Base-by-base conservation (phyloP, 1,284 basidiomycete genomes). In the Inonotus obliquus region DNA sequence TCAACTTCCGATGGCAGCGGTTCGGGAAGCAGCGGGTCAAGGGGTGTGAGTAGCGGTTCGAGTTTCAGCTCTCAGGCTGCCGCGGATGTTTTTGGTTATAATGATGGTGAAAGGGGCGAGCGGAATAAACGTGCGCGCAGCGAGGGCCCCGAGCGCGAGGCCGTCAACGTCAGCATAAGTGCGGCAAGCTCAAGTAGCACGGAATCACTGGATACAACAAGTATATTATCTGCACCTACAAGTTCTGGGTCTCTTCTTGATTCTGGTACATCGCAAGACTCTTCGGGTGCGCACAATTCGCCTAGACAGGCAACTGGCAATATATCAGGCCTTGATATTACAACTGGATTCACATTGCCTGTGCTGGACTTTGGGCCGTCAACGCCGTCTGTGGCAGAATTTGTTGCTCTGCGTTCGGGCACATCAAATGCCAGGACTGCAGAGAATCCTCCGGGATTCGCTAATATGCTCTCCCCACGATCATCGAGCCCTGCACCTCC, bases 61-160 rank as follows among this genome's bases (percentile, higher is more conserved):
- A 57, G 39, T 48, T 59, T 59, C 25, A 56, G 41, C 32, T 54
- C 57, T 13, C n/a, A 17, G 11, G 49, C 41, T 23, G 57, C 35
- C 3, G 57, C 25, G 9, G 57, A 53, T 55, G 59, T 7, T 4
- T 60, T 53, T 32, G 41, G 32, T 14, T 44, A 58, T 45, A 37
- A 49, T 27, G 51, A 35, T 21, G 51, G 48, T 23, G 37, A 53
- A 39, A 51, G 37, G n/a, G 54, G 57, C 45, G 63, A 64, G 21
- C 61, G 63, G 48, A 64, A 64, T 49, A 61, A 64, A 44, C 61
- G 63, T 25, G 63, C 63, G 7, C 57, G 63, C 19, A 64, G 63
- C 32, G 63, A 64, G 55, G 63, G 61, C 27, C 61, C 61, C 7
- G 61, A 63, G 19, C 14, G 54, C 19, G 47, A 21, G 17, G 39